These are phyloP conservation scores for Tephrocybe sp. DNA, from an alignment of 768 basidiomycete species.

Conservation along the genomic window DNA sequence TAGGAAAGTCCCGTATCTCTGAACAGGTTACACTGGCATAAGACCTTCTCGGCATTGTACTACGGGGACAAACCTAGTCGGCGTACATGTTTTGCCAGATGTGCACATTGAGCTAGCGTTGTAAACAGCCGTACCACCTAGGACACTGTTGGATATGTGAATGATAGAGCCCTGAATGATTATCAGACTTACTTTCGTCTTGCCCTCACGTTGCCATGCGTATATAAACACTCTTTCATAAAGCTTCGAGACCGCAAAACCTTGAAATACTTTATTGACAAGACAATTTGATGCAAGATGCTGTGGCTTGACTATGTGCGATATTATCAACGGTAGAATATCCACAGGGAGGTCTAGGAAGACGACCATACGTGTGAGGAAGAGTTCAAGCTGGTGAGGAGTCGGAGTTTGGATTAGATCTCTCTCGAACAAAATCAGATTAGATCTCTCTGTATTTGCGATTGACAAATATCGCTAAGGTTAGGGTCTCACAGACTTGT, in stretches of 20 bases:
- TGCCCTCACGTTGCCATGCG: conserved; percentile 71
- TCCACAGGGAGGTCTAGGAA: conserved; percentile 68
- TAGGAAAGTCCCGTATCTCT: conserved; percentile 80
- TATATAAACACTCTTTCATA: conserved; percentile 64
- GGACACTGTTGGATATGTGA: background rate
- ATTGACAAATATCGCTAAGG: background rate
- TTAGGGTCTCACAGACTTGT: conserved; percentile 13
- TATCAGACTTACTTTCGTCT: conserved; percentile 48
- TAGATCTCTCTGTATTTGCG: background rate
- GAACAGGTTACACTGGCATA: background rate
- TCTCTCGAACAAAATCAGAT: background rate
- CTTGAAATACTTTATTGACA: conserved; percentile 57
- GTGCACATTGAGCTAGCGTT: conserved; percentile 48
- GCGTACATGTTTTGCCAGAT: conserved; percentile 46
- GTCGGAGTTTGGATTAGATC: background rate
- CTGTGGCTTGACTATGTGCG: conserved; percentile 47
- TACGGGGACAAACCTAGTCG: conserved; percentile 48
- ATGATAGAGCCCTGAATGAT: too few species aligned
- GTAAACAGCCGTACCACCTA: conserved; percentile 64
- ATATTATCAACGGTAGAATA: conserved; percentile 56
- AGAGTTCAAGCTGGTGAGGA: background rate
- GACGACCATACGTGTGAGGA: conserved; percentile 29
- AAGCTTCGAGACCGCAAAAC: conserved; percentile 48
- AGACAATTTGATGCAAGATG: conserved; percentile 54
- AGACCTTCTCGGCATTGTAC: background rate